Evolutionary conservation across 2,329 filamentous ascomycete species (phyloP).

Genomic region (Curvularia lunata): DNA sequence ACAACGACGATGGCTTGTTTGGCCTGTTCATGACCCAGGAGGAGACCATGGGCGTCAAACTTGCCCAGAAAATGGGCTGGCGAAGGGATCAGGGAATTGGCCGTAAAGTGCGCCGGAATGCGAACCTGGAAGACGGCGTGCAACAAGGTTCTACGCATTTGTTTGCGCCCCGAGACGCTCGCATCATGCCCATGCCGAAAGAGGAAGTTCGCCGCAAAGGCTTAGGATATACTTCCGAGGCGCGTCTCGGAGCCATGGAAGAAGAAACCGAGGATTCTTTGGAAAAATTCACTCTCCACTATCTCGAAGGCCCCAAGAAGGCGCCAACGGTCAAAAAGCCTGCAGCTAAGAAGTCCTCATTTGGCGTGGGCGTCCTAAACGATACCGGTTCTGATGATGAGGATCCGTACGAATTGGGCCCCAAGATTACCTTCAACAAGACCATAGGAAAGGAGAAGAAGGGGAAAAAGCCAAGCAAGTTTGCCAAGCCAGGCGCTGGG

Average conservation of each 20-base stretch:
- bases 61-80: constrained; percentile 95
- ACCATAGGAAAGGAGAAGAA: constrained; percentile 83
- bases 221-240: constrained; percentile 69
- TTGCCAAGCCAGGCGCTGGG: constrained; percentile 68
- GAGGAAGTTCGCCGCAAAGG: constrained; percentile 73
- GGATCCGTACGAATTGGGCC: constrained; percentile 90
- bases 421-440: constrained; percentile 85
- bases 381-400: constrained; percentile 95
- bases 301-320: constrained; percentile 31
- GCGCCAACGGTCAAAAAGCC: constrained; percentile 42
- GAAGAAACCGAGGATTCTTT: constrained; percentile 28
- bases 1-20: constrained; percentile 63
- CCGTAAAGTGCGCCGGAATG: constrained; percentile 78
- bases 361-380: constrained; percentile 88
- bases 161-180: constrained; percentile 83
- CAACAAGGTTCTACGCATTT: constrained; percentile 62
- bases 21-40: constrained; percentile 75
- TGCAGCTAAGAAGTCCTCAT: constrained; percentile 69
- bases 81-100: constrained; percentile 91
- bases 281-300: constrained; percentile 29
- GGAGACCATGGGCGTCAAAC: constrained; percentile 84
- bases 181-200: constrained; percentile 68
- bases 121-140: constrained; percentile 65
- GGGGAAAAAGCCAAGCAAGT: constrained; percentile 60
- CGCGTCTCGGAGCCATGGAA: constrained; percentile 54